Percentiles rank a stretch among this genome's conserved stretches.
Evolutionary conservation across 1,284 basidiomycete genomes (phyloP).

Genomic region (Fistulinella staudtii): DNA sequence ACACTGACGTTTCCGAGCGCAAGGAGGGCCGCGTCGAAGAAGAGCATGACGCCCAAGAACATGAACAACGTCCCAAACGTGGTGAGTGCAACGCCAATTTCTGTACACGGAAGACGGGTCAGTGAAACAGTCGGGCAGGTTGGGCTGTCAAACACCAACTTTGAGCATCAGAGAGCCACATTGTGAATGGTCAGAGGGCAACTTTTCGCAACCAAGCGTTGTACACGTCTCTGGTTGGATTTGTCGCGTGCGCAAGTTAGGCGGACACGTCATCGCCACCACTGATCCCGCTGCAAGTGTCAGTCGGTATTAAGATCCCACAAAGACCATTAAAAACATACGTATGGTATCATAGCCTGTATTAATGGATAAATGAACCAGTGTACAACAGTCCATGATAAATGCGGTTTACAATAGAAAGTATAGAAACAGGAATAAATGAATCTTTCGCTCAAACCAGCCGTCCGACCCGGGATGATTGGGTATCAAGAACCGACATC

Average conservation of each 20-base stretch:
- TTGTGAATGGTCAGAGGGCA: slow-evolving; percentile 28
- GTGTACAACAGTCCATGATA: slow-evolving; percentile 14
- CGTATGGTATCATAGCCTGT: slow-evolving; percentile 9
- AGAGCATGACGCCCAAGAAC: slow-evolving; percentile 90
- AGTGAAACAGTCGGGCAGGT: not conserved
- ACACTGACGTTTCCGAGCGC: slow-evolving; percentile 86
- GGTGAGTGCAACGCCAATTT: slow-evolving; percentile 95
- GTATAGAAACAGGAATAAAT: slow-evolving; percentile 28
- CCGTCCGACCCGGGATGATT: slow-evolving; percentile 6
- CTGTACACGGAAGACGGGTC: slow-evolving; percentile 39
- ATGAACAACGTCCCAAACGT: slow-evolving; percentile 98
- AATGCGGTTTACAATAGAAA: slow-evolving; percentile 23
- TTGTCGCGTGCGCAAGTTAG: slow-evolving; percentile 8
- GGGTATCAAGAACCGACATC: slow-evolving; percentile 23
- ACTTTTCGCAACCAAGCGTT: not conserved
- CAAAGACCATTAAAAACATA: slow-evolving; percentile 1
- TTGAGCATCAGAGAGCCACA: slow-evolving; percentile 71
- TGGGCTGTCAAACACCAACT: slow-evolving; percentile 38
- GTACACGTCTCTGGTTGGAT: not conserved
- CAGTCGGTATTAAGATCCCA: not conserved
- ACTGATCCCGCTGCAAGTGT: too few species aligned
- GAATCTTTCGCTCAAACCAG: slow-evolving; percentile 9
- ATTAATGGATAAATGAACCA: slow-evolving; percentile 6
- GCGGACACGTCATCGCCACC: slow-evolving; percentile 23
- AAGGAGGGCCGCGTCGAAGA: slow-evolving; percentile 96